Percentiles rank a stretch among this genome's conserved stretches.
phyloP scores from a whole-genome alignment of 2,329 filamentous ascomycete species.

The Hymenoscyphus occultus region DNA sequence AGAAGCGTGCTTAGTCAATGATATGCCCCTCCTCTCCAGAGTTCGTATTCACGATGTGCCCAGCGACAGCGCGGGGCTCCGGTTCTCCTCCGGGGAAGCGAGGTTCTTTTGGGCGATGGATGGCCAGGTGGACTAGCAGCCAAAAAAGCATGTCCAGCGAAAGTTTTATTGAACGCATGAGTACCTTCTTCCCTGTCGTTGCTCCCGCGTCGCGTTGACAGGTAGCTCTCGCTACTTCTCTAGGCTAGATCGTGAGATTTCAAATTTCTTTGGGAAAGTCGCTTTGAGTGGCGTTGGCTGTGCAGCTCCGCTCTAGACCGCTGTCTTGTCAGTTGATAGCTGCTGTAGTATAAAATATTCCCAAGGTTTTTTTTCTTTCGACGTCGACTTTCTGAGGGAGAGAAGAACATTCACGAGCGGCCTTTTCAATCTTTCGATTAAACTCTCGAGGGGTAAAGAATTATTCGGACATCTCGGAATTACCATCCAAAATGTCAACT shows the following conservation, averaged over 20 bases:
- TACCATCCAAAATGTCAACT: slow-evolving; percentile 36
- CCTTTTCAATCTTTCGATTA: background rate
- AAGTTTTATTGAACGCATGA: background rate
- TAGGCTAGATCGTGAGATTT: background rate
- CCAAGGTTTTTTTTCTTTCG: background rate
- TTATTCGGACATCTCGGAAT: background rate
- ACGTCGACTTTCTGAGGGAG: background rate
- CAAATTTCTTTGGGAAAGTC: background rate
- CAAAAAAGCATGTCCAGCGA: background rate
- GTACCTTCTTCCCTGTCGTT: background rate
- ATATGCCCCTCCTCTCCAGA: background rate
- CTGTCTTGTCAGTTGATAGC: background rate
- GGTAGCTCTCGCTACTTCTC: background rate
- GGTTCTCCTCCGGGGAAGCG: background rate
- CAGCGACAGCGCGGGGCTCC: background rate
- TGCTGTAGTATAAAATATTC: background rate
- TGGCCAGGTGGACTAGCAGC: background rate
- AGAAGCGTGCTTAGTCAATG: background rate
- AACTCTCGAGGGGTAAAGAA: background rate
- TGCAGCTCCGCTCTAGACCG: background rate
- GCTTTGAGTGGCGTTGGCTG: background rate
- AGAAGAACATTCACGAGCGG: background rate
- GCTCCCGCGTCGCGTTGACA: background rate
- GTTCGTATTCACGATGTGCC: background rate
- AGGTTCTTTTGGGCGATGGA: background rate